These are phyloP conservation scores for Exophiala sp. DNA, from an alignment of 2,329 filamentous ascomycete genomes.

Conservation along the genomic window DNA sequence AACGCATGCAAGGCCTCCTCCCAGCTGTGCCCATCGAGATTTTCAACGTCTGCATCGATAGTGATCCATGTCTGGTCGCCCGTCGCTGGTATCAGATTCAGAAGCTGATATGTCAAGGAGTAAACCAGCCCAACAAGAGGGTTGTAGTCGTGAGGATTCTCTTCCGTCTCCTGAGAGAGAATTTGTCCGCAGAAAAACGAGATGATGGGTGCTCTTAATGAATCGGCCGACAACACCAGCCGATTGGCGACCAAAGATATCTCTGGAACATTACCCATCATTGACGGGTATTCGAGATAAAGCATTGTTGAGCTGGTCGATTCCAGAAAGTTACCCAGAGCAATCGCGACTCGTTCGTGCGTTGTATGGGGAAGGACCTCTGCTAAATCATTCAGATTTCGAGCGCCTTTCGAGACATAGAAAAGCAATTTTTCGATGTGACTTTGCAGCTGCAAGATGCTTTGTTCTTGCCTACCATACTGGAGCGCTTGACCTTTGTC, in stretches of 20 bases:
- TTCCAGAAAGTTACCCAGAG: neutral
- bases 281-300: slow-evolving; percentile 2
- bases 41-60: neutral
- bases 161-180: neutral
- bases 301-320: neutral
- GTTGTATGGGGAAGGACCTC: neutral
- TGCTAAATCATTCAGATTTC: neutral
- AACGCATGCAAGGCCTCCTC: neutral
- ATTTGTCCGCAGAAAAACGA: slow-evolving; percentile 3
- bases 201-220: neutral
- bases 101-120: slow-evolving; percentile 3
- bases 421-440: slow-evolving; percentile 3
- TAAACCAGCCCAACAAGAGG: slow-evolving; percentile 2
- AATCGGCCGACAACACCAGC: slow-evolving; percentile 3
- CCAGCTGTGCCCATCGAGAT: neutral
- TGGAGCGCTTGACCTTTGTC: neutral
- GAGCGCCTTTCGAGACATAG: neutral
- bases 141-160: neutral
- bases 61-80: neutral
- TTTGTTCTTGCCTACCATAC: neutral
- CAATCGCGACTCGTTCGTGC: slow-evolving; percentile 3
- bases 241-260: slow-evolving; percentile 1
- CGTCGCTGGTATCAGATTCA: neutral
- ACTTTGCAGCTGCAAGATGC: neutral
- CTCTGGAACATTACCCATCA: neutral